phyloP scores from a whole-genome alignment of 805 yeast species.

The Wickerhamomyces tratensis region DNA sequence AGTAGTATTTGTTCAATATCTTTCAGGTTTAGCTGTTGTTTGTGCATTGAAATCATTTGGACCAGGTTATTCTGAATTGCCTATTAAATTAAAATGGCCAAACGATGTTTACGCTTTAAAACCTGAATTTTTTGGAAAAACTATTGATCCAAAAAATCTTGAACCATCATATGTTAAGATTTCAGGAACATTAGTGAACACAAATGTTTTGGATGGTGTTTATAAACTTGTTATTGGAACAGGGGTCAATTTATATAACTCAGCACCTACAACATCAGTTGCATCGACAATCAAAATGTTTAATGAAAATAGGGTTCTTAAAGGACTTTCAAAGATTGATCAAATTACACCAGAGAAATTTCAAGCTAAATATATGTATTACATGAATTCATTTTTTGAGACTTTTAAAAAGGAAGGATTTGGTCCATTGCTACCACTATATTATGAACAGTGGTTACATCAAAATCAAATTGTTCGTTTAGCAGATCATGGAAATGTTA shows the following conservation, averaged over 20 bases:
- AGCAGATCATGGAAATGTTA: constrained; percentile 38
- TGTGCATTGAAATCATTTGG: constrained; percentile 60
- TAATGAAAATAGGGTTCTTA: constrained; percentile 37
- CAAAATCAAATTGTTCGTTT: constrained; percentile 61
- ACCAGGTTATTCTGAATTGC: constrained; percentile 62
- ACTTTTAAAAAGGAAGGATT: constrained; percentile 61
- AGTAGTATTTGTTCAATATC: constrained; percentile 79
- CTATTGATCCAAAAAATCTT: constrained; percentile 34
- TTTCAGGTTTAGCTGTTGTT: constrained; percentile 74
- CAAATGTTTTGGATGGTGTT: constrained; percentile 49
- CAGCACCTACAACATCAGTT: constrained; percentile 89
- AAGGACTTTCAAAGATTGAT: constrained; percentile 24
- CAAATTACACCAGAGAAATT: constrained; percentile 33
- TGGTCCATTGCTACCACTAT: constrained; percentile 51
- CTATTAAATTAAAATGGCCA: constrained; percentile 90
- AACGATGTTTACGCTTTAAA: constrained; percentile 76
- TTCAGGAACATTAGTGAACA: constrained; percentile 78
- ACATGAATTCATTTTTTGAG: constrained; percentile 52
- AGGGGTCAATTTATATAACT: constrained; percentile 76
- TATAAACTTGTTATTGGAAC: constrained; percentile 74
- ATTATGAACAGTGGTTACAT: constrained; percentile 86
- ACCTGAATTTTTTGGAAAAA: constrained; percentile 45
- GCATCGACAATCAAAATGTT: constrained; percentile 56
- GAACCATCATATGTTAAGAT: constrained; percentile 68
- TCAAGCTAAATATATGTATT: constrained; percentile 58